Percentiles rank a stretch among this genome's conserved stretches.
These are phyloP conservation scores for Plasmodium ovale DNA, from an alignment of 169 alveolate species.

Conservation along the genomic window DNA sequence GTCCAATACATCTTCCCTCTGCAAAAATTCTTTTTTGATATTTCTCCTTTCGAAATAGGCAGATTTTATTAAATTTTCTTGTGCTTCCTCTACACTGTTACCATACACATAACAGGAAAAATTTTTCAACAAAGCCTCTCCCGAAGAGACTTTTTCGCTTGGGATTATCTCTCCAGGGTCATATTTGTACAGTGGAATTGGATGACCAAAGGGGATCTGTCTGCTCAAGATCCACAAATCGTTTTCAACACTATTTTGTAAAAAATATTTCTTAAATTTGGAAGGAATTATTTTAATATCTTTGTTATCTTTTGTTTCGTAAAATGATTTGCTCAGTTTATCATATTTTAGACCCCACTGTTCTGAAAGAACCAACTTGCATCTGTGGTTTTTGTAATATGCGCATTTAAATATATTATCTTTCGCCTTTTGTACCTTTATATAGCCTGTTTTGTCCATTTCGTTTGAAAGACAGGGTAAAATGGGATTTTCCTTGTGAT, in stretches of 20 bases:
- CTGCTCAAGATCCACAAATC: constrained; percentile 33
- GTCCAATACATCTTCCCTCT: constrained; percentile 35
- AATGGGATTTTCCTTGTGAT: too few relatives aligned
- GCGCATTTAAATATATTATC: neutral
- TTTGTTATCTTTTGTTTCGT: neutral
- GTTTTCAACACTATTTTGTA: neutral
- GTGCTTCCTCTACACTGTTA: constrained; percentile 19
- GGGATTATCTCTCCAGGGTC: neutral
- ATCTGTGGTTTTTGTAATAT: constrained; percentile 29
- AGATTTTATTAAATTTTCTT: constrained; percentile 14
- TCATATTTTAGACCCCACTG: constrained; percentile 38
- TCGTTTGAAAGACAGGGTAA: neutral
- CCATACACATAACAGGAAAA: constrained; percentile 33
- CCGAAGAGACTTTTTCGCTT: neutral
- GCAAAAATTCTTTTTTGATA: constrained; percentile 20
- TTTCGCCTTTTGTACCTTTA: neutral
- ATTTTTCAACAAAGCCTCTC: neutral
- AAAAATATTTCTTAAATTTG: constrained; percentile 27
- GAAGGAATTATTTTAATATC: constrained; percentile 15
- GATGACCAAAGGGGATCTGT: constrained; percentile 33
- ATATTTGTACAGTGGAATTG: constrained; percentile 45
- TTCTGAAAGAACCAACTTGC: constrained; percentile 7
- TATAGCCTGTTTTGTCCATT: neutral
- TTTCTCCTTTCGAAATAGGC: neutral
- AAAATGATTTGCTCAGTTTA: constrained; percentile 5